Base-by-base conservation (phyloP, 345 rosid species). In the Draba incana region DNA sequence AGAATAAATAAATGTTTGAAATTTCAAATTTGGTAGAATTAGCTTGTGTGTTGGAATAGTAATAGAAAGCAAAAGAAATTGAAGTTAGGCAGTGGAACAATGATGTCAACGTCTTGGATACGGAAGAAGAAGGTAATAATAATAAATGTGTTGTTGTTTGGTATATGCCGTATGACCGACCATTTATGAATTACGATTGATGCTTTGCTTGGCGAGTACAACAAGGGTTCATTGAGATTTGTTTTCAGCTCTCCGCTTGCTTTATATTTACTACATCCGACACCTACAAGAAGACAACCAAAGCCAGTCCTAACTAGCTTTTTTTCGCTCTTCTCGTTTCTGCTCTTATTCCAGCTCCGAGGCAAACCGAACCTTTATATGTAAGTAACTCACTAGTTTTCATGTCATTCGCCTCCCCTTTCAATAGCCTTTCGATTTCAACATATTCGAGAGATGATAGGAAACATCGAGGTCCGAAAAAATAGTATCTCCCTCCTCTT, bases 201-300 rank as follows among this genome's bases (percentile, higher is more conserved):
- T 60, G 47, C 46, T 61, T 70, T 70, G 54, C 61, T 35, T 61
- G 46, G 12, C 75, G 54, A 61, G 46, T 70, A 61, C 74, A 60
- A 51, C 68, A 70, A 67, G 74, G 54, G 68, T 70, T 70, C 15
- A 42, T 61, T 60, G 28, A 52, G 54, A n/a, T 52, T 51, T 70
- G 65, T 61, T 54, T 69, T 61, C 68, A 70, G 47, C 68, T 33
- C 54, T 70, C 62, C 75, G 52, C 55, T 70, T 61, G 75, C 62
- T 33, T 15, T 49, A 39, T 50, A 27, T 0, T 70, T 52, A 70
- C 62, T 52, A 23, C n/a, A 70, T 33, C 10, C 37, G 54, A 53
- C n/a, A n/a, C n/a, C n/a, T n/a, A n/a, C n/a, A n/a, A n/a, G n/a
- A n/a, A n/a, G n/a, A n/a, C 75, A 70, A 31, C 14, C 10, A 1